Base-by-base conservation (phyloP, 75 land plant genomes). In the Pinus albicaulis region DNA sequence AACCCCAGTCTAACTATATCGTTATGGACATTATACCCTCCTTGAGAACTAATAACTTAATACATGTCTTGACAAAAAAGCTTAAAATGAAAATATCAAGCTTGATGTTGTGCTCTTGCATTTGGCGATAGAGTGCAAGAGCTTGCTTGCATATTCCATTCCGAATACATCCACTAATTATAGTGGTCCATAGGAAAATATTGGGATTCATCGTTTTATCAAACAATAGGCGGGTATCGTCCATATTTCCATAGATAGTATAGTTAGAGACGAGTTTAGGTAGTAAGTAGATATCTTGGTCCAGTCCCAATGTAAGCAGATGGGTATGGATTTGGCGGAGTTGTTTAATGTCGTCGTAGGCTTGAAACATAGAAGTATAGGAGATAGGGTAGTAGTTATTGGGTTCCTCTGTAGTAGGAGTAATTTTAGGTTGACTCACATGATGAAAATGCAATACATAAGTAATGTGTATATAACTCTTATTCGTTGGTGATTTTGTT, bases 131-230 rank as follows among this genome's bases (percentile, higher is more conserved):
- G 56, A 81, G 76, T 24, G 7, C 11, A n/a, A 83, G 7, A 3
- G 91, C 88, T 23, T 71, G 70, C 20, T 59, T 72, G 20, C n/a
- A 66, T 34, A 71, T 59, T 11, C 85, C 88, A 57, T 83, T 83
- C 55, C 80, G 57, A 28, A 86, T 78, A 59, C 80, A 87, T 7
- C 83, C 87, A 19, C 75, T 81, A 3, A 90, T 82, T 71, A 90
- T 76, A 5, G 90, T 62, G 25, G 90, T 85, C 92, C 92, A 87
- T 16, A 86, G 71, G 13, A 85, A 81, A 7, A 80, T 76, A 81
- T 82, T 82, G 55, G 74, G 82, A 75, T 59, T 31, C 14, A 23
- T 2, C 2, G 24, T 72, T 14, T 31, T 56, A 52, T 74, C 74
- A 57, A 84, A 84, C 0, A 84, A 58, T 36, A 64, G 57, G 22